Percentiles rank a stretch among this genome's conserved stretches.
Conservation (phyloP, 176 grass and related monocot species). For the Leersia perrieri region DNA sequence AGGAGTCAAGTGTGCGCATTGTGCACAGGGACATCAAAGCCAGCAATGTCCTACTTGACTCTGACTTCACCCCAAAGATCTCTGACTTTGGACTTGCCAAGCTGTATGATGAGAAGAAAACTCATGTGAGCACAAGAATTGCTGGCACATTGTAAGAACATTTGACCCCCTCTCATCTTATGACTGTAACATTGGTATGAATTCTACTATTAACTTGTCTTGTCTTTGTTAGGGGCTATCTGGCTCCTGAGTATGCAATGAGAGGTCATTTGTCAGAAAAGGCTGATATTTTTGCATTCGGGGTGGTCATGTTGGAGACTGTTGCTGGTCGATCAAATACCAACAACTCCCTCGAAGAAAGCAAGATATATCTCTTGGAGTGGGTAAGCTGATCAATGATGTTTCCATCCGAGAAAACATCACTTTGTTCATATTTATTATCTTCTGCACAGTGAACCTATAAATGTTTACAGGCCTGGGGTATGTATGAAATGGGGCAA, state of each 20-base stretch:
- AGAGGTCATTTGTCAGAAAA: constrained; percentile 67
- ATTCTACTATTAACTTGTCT: not conserved
- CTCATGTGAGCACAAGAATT: constrained; percentile 51
- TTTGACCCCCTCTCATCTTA: not conserved
- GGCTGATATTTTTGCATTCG: constrained; percentile 58
- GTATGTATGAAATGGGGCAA: constrained; percentile 35
- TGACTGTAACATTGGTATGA: not conserved
- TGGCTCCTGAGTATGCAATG: constrained; percentile 74
- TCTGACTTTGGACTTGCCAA: constrained; percentile 71
- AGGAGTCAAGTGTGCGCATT: constrained; percentile 61
- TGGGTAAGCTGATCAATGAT: constrained; percentile 40
- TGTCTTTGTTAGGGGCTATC: constrained; percentile 39
- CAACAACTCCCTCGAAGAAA: constrained; percentile 18
- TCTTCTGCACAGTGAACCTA: not conserved
- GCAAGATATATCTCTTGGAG: constrained; percentile 54
- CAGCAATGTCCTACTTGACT: constrained; percentile 63
- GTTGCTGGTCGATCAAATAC: constrained; percentile 50
- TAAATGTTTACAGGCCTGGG: constrained; percentile 38
- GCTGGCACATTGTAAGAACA: constrained; percentile 64
- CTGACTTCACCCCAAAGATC: constrained; percentile 54
- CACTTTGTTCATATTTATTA: not conserved
- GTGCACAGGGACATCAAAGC: constrained; percentile 78
- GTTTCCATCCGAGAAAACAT: not conserved
- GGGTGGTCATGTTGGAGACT: constrained; percentile 46
- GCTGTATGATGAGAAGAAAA: constrained; percentile 55